Evolutionary conservation across 2,329 filamentous ascomycete species (phyloP).

Genomic region (Colletotrichum ledebouriae): DNA sequence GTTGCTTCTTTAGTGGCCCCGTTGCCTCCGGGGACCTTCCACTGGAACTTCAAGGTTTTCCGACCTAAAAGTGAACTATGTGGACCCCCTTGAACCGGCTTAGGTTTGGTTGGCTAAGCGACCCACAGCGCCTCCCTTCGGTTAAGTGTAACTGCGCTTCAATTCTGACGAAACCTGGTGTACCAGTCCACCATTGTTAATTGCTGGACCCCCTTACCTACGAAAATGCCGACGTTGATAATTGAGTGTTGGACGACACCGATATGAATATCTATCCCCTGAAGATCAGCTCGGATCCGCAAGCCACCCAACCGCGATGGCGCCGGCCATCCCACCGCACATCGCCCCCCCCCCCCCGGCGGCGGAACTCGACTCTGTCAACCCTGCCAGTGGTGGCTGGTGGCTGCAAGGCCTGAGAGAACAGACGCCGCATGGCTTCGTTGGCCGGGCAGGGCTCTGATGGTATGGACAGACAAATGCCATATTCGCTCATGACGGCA

Average conservation of each 20-base stretch:
- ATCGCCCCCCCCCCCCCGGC: slow-evolving; percentile 9
- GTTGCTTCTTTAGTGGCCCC: slow-evolving; percentile 16
- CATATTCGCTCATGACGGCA: not conserved
- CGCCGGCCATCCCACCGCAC: slow-evolving; percentile 1
- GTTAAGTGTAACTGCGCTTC: slow-evolving; percentile 25
- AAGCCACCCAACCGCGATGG: not conserved
- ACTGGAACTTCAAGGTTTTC: not conserved
- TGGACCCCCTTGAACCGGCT: slow-evolving; percentile 7
- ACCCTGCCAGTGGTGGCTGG: no score
- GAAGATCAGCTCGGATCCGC: slow-evolving; percentile 13
- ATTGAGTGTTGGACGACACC: not conserved
- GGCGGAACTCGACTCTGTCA: not conserved
- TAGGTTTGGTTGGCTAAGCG: slow-evolving; percentile 38
- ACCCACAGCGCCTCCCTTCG: slow-evolving; percentile 16
- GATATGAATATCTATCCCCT: slow-evolving; percentile 1
- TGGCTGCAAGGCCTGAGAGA: no score
- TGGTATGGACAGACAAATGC: not conserved
- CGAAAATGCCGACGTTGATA: no score
- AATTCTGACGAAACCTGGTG: slow-evolving; percentile 12
- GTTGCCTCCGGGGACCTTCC: not conserved
- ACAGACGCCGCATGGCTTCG: slow-evolving; percentile 3
- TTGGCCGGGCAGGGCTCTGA: slow-evolving; percentile 16
- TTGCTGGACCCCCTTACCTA: no score
- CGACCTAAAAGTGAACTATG: not conserved
- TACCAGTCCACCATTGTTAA: no score